These are phyloP conservation scores for Pseudogymnoascus sp. DNA, from an alignment of 2,329 filamentous ascomycete genomes.

Conservation along the genomic window DNA sequence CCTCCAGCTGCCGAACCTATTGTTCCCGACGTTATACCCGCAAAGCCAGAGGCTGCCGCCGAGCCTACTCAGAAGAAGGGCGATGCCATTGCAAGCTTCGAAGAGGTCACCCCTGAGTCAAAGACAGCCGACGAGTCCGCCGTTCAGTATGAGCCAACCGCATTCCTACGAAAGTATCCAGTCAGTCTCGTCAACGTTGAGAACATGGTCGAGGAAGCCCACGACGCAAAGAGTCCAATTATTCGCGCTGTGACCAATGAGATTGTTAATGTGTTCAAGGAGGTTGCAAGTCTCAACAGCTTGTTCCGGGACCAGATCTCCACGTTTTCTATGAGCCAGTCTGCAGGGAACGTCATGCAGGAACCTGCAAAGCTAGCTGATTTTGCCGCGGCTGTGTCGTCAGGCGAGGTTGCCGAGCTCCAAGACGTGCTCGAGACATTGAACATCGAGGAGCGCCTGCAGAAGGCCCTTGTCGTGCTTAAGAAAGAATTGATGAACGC, in stretches of 20 bases:
- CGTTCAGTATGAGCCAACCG: slow-evolving; percentile 73
- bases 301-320: slow-evolving; percentile 96
- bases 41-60: slow-evolving; percentile 48
- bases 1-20: slow-evolving; percentile 39
- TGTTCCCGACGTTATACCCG: slow-evolving; percentile 51
- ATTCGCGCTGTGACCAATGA: slow-evolving; percentile 92
- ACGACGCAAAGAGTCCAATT: slow-evolving; percentile 81
- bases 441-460: slow-evolving; percentile 85
- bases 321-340: slow-evolving; percentile 92
- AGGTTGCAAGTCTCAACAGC: slow-evolving; percentile 87
- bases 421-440: slow-evolving; percentile 85
- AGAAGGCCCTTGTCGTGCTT: slow-evolving; percentile 82
- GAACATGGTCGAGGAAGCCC: slow-evolving; percentile 80
- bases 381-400: slow-evolving; percentile 94
- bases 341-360: slow-evolving; percentile 86
- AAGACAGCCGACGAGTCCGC: slow-evolving; percentile 42
- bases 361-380: slow-evolving; percentile 94
- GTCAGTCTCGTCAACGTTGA: slow-evolving; percentile 95
- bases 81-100: slow-evolving; percentile 94
- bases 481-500: slow-evolving; percentile 99
- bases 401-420: slow-evolving; percentile 82
- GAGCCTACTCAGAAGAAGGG: slow-evolving; percentile 61
- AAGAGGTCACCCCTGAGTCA: slow-evolving; percentile 65
- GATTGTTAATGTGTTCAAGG: slow-evolving; percentile 98
- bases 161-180: slow-evolving; percentile 83